Conservation (phyloP, 257 asterid genomes). For the Phtheirospermum japonicum region DNA sequence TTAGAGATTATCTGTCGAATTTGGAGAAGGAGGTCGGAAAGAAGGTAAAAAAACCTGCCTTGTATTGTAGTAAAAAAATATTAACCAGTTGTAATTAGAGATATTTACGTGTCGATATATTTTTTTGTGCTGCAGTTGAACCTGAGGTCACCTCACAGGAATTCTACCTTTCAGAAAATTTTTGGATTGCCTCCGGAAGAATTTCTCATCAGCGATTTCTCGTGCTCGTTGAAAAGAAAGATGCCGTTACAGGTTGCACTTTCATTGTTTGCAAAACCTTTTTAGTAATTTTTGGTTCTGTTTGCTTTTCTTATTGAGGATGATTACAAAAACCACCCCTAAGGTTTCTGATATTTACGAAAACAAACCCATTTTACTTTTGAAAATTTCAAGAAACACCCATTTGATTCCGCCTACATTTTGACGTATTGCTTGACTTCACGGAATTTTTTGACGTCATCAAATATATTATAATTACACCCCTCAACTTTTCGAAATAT, state of each 20-base stretch:
- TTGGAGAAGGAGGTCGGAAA: slow-evolving; percentile 93
- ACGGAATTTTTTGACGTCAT: not conserved
- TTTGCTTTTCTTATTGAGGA: not conserved
- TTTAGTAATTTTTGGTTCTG: not conserved
- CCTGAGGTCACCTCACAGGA: slow-evolving; percentile 80
- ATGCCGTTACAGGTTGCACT: slow-evolving; percentile 78
- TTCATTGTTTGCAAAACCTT: not conserved
- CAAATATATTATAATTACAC: not conserved
- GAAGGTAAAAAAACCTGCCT: slow-evolving; percentile 49
- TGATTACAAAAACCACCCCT: not conserved
- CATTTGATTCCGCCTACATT: too few species aligned
- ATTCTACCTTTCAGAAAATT: slow-evolving; percentile 68
- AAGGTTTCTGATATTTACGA: too few species aligned
- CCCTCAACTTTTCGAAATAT: not conserved
- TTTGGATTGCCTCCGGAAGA: slow-evolving; percentile 90
- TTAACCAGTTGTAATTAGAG: slow-evolving; percentile 3
- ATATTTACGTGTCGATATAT: not conserved
- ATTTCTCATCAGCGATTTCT: slow-evolving; percentile 78
- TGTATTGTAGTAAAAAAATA: not conserved
- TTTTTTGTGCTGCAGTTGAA: slow-evolving; percentile 55
- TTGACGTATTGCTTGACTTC: not conserved
- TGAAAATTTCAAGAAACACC: too few species aligned
- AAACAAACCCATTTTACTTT: too few species aligned
- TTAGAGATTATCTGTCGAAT: slow-evolving; percentile 74
- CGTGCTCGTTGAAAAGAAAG: slow-evolving; percentile 83